Evolutionary conservation across 495 filamentous ascomycete species (phyloP), one percentile per base, ranked within the genome.

Genomic region (Aspergillus sparsus): DNA sequence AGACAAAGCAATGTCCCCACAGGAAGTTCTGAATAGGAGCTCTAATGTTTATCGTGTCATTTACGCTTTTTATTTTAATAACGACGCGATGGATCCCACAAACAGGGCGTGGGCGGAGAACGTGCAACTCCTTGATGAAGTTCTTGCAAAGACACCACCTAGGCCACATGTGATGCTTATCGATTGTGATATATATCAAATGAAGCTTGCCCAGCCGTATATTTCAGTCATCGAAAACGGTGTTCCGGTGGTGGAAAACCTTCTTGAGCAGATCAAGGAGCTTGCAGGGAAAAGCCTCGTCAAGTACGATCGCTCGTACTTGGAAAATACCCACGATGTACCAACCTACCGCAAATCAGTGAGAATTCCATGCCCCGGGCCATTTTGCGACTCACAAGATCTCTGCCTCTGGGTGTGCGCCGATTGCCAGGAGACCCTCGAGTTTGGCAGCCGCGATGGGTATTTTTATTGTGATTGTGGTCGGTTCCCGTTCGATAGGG

Each of bases 401-500:
- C 37, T 57, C 15, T 44, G 55, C 12, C 32, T 57, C 13, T 57
- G 55, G 55, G 31, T 33, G 5, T 57, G 55, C 44, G 18, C 7
- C 44, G 55, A 57, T 6, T 57, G 55, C 42, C 55, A 57, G 27
- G 55, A 57, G 15, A 49, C 55, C 15, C 37, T 57, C 33, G 55
- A 57, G 44, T 49, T 57, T 16, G 55, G 55, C 1, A 57, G 55
- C 27, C 44, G 55, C 13, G 55, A 57, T 39, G 55, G 55, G 6
- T 49, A 57, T 35, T 57, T 57, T 21, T 57, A 57, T 35, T 57
- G 55, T 35, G 55, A 57, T 16, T 57, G 55, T n/a, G 55, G 55
- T 3, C 55, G 55, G 13, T 32, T 57, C 13, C 55, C 44, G 0
- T 49, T 49, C 44, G 42, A 57, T 32, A 33, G 18, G 15, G 32